Base-by-base conservation (phyloP, 106 monocot species). In the Dendrobium chrysotoxum region DNA sequence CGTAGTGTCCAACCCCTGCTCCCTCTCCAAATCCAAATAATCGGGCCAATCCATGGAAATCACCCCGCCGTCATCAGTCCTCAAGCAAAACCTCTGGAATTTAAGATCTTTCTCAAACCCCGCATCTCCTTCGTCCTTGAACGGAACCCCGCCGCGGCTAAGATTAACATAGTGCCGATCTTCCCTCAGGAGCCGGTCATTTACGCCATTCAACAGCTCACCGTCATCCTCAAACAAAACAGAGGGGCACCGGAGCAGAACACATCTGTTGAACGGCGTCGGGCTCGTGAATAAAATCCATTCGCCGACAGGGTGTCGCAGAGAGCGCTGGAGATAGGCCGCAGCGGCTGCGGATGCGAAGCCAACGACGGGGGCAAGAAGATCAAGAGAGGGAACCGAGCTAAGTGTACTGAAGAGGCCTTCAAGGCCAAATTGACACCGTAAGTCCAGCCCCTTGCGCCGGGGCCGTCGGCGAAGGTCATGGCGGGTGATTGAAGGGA, bases 1-100 rank as follows among this genome's bases (percentile, higher is more conserved):
- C 9, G 95, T 91, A 0, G 90, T 85, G 80, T 99, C 95, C 74
- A 93, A 67, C 55, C 95, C 93, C 20, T 91, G 80, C 82, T 95
- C 92, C 81, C 77, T 91, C 54, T 77, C 83, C 64, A 99, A 58
- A 57, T 99, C 91, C 84, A 99, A 85, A 91, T 87, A 86, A 45
- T 90, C 95, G 8, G 95, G 99, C 95, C 95, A 99, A 80, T 99
- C 99, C 81, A 99, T 23, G 4, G 95, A 86, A 55, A 99, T 82
- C 41, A 99, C 99, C 39, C 98, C 99, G 42, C 91, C 99, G 40
- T 99, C 99, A 18, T 91, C 90, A 16, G 89, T 87, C 80, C 88
- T 44, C 7, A 99, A 75, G 35, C 90, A 99, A 45, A 91, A 28
- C 81, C 99, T 85, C 84, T 99, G 99, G 61, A 93, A 95, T 18